These are phyloP conservation scores for Aureobasidium melanogenum DNA, from an alignment of 2,329 filamentous ascomycete species.

Conservation along the genomic window DNA sequence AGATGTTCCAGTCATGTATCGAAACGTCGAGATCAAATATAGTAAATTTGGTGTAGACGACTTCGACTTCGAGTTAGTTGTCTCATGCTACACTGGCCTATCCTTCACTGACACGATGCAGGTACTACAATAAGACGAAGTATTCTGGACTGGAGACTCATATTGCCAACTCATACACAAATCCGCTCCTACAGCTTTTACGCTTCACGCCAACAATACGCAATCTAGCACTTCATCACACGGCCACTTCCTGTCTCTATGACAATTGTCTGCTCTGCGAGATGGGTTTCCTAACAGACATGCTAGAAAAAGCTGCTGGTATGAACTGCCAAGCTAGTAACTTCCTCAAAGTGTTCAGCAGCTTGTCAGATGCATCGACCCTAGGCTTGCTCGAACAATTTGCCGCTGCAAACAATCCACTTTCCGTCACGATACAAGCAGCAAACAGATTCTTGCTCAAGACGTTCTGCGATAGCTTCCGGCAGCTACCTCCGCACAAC, in stretches of 20 bases:
- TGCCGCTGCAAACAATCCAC: slow-evolving; percentile 54
- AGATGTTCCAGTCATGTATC: slow-evolving; percentile 81
- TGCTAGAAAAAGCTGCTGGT: slow-evolving; percentile 91
- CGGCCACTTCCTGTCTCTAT: slow-evolving; percentile 72
- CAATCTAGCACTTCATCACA: slow-evolving; percentile 81
- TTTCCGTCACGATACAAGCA: slow-evolving; percentile 76
- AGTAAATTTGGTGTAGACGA: slow-evolving; percentile 99
- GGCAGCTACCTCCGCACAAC: slow-evolving; percentile 53
- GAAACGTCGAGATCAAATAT: slow-evolving; percentile 95
- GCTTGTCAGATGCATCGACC: slow-evolving; percentile 66
- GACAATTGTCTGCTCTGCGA: slow-evolving; percentile 87
- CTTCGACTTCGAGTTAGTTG: slow-evolving; percentile 80
- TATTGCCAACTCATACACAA: slow-evolving; percentile 93
- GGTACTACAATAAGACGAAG: slow-evolving; percentile 87
- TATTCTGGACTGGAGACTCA: slow-evolving; percentile 94
- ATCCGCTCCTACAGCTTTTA: slow-evolving; percentile 81
- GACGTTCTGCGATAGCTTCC: slow-evolving; percentile 61
- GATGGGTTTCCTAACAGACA: slow-evolving; percentile 90
- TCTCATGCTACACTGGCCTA: neutral
- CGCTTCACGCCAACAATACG: slow-evolving; percentile 82
- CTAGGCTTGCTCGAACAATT: slow-evolving; percentile 82
- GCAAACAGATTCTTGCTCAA: slow-evolving; percentile 79
- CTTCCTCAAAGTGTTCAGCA: slow-evolving; percentile 79
- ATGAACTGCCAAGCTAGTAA: slow-evolving; percentile 96
- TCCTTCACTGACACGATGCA: slow-evolving; percentile 29